Evolutionary conservation across 2,329 filamentous ascomycete species (phyloP).

Genomic region (Apiospora pterosperma): DNA sequence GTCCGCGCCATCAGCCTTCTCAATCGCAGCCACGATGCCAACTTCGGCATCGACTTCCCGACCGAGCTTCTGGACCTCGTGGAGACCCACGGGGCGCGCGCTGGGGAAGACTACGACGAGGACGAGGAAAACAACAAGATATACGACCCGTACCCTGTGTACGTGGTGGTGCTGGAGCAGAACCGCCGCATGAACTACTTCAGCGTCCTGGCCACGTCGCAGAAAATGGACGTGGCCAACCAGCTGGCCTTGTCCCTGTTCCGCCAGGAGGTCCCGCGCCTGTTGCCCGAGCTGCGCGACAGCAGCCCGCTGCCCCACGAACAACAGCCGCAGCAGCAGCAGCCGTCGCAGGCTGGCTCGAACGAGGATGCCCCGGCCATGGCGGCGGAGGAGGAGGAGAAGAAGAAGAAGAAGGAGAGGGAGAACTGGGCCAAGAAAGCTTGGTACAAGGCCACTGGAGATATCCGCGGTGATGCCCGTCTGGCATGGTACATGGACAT

Average conservation of each 20-base stretch:
- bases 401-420: no score
- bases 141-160: no score
- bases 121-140: no score
- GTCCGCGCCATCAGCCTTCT: no score
- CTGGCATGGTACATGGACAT: not conserved
- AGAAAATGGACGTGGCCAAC: not conserved
- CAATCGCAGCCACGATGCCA: not conserved
- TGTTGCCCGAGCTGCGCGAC: not conserved
- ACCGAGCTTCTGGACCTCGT: not conserved
- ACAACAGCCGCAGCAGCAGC: no score
- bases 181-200: not conserved
- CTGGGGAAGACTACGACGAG: not conserved
- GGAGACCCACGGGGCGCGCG: not conserved
- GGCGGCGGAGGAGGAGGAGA: no score
- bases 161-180: not conserved
- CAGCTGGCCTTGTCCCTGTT: not conserved
- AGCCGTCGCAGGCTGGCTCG: no score
- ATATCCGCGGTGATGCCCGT: not conserved
- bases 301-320: not conserved
- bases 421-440: not conserved
- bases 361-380: no score
- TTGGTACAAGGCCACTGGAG: not conserved
- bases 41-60: not conserved
- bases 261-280: not conserved
- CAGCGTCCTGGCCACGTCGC: not conserved